Base-by-base conservation (phyloP, 352 stramenopile genomes). In the Globisporangium polare region DNA sequence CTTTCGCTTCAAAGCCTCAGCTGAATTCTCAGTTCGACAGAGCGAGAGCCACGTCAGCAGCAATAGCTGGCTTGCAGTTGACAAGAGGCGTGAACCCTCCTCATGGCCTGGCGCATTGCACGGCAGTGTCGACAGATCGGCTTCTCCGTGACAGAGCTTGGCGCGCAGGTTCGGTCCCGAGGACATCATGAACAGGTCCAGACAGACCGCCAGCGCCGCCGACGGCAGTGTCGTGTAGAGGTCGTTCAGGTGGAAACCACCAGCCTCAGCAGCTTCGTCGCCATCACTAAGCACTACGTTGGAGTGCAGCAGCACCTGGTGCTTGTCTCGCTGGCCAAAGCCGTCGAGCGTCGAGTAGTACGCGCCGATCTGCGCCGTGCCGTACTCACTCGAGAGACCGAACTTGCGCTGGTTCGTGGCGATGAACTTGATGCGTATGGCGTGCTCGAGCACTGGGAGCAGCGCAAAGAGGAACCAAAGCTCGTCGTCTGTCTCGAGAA, bases 291-390 rank as follows among this genome's bases (percentile, higher is more conserved):
- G 29, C 17, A 73, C 47, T 18, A 91, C 66, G 2, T 59, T 52
- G 0, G 77, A 56, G 47, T 88, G 72, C 1, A 92, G 53, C 9
- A 92, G 53, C 12, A 92, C 80, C 67, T 92, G 83, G 45, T 92
- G 83, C 63, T 90, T 89, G 37, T 82, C 68, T n/a, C 74, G 72
- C 53, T 92, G 83, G 1, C 83, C 83, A 55, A 92, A 92, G 0
- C 83, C 83, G 57, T 92, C 83, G 9, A 92, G 56, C 17, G 83
- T 92, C 15, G 83, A 92, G 61, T 90, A 92, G 60, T 92, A 92
- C 18, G 78, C 68, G 29, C 87, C 73, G 45, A 86, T 76, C 55
- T 92, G 83, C 10, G 83, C 83, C 0, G 67, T 53, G 20, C 57
- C 61, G 42, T 86, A 88, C 31, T 72, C 68, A 43, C 64, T 71